Conservation (phyloP, 805 yeast genomes). For the Soucietia sequanensis region DNA sequence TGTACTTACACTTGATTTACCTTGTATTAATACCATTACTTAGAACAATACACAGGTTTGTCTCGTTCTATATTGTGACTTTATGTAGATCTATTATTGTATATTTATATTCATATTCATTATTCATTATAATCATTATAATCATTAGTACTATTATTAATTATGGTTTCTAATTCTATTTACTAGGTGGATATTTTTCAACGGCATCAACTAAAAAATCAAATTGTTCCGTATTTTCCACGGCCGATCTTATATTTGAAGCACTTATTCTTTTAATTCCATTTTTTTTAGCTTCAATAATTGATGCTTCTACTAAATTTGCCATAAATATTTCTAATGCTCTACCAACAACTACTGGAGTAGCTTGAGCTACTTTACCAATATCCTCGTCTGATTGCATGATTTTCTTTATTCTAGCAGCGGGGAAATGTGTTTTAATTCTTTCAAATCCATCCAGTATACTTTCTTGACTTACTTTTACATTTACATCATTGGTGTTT, state of each 20-base stretch:
- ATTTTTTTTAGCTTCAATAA: slow-evolving; percentile 68
- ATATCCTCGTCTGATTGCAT: slow-evolving; percentile 99
- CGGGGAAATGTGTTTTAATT: slow-evolving; percentile 82
- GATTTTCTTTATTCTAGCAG: slow-evolving; percentile 90
- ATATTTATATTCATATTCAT: too few relatives aligned
- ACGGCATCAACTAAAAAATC: slow-evolving; percentile 85
- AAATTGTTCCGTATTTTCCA: slow-evolving; percentile 82
- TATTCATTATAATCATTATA: too few relatives aligned
- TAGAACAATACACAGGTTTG: too few relatives aligned
- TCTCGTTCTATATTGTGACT: too few relatives aligned
- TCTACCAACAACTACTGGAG: slow-evolving; percentile 96
- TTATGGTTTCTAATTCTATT: too few relatives aligned
- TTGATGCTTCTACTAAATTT: slow-evolving; percentile 80
- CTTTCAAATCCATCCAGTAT: slow-evolving; percentile 39
- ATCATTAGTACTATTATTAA: too few relatives aligned
- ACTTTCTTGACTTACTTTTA: slow-evolving; percentile 28
- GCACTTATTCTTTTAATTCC: slow-evolving; percentile 83
- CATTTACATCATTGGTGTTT: too few relatives aligned
- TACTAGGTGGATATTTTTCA: slow-evolving; percentile 53
- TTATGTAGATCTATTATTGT: too few relatives aligned
- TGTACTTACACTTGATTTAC: too few relatives aligned
- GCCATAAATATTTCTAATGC: slow-evolving; percentile 92
- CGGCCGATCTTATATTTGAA: slow-evolving; percentile 79
- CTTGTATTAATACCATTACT: too few relatives aligned
- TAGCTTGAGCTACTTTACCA: slow-evolving; percentile 98